A percentile compares a stretch with the other conserved stretches of the same genome.
phyloP scores from a whole-genome alignment of 2,329 filamentous ascomycete genomes.

The Curvularia lunata region DNA sequence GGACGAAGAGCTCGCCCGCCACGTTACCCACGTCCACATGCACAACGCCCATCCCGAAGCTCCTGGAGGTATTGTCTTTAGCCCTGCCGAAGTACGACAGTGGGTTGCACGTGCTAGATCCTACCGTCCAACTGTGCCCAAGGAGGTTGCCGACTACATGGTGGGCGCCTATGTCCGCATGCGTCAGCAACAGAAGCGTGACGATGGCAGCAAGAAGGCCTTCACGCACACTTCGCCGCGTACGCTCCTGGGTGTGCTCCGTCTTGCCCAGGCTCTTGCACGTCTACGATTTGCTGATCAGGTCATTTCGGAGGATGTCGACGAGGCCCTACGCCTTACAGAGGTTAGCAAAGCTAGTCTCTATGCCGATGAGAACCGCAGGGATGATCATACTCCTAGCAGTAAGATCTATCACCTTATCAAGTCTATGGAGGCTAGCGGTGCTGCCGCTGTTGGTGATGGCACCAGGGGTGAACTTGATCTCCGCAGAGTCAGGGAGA shows the following conservation, averaged over 20 bases:
- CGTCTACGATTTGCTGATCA: constrained; percentile 85
- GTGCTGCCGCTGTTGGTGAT: constrained; percentile 78
- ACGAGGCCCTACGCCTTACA: constrained; percentile 88
- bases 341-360: constrained; percentile 94
- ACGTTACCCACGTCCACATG: constrained; percentile 98
- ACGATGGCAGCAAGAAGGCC: constrained; percentile 88
- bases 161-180: constrained; percentile 95
- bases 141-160: constrained; percentile 90
- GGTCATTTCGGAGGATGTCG: constrained; percentile 90
- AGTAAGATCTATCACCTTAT: constrained; percentile 96
- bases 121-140: constrained; percentile 85
- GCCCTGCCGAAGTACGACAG: constrained; percentile 89
- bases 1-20: constrained; percentile 91
- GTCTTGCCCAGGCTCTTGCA: constrained; percentile 91
- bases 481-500: constrained; percentile 85
- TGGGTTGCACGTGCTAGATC: constrained; percentile 93
- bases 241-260: constrained; percentile 89
- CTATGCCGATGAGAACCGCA: constrained; percentile 68
- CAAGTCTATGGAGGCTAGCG: constrained; percentile 82
- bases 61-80: constrained; percentile 75
- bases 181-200: constrained; percentile 87
- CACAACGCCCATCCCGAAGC: constrained; percentile 86
- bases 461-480: constrained; percentile 77
- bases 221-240: constrained; percentile 94
- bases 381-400: constrained; percentile 76